These are phyloP conservation scores for Neurospora crassa DNA, from an alignment of 2,329 filamentous ascomycete species.

Conservation along the genomic window DNA sequence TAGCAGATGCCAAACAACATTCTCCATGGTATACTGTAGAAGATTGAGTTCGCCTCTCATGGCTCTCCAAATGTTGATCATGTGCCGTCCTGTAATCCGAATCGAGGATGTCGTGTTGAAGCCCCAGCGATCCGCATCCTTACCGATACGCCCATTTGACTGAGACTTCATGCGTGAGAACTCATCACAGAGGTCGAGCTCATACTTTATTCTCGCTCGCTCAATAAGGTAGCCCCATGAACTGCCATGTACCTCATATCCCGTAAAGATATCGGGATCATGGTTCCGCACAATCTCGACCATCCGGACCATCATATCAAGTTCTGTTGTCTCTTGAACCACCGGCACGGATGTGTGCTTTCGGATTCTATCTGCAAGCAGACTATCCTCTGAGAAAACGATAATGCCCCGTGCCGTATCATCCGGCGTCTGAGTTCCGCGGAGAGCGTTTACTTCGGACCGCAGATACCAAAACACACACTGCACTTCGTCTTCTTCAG, in stretches of 20 bases:
- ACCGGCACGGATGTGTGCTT: slow-evolving; percentile 53
- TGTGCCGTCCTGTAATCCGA: slow-evolving; percentile 83
- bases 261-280: slow-evolving; percentile 88
- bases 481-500: slow-evolving; percentile 78
- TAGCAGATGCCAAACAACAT: slow-evolving; percentile 83
- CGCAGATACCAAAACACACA: slow-evolving; percentile 88
- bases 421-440: slow-evolving; percentile 36
- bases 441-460: slow-evolving; percentile 54
- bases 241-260: slow-evolving; percentile 85
- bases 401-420: slow-evolving; percentile 60
- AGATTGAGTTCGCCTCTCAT: slow-evolving; percentile 91
- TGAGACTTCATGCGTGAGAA: slow-evolving; percentile 81
- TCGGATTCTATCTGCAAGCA: slow-evolving; percentile 49
- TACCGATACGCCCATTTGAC: slow-evolving; percentile 75
- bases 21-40: slow-evolving; percentile 92
- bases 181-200: slow-evolving; percentile 84
- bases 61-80: slow-evolving; percentile 94
- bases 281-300: slow-evolving; percentile 74
- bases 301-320: slow-evolving; percentile 77
- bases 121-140: slow-evolving; percentile 82
- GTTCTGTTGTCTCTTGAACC: slow-evolving; percentile 65
- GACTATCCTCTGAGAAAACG: slow-evolving; percentile 54
- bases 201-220: slow-evolving; percentile 74
- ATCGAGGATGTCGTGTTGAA: slow-evolving; percentile 92
- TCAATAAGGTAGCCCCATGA: slow-evolving; percentile 97